Percentiles rank a stretch among this genome's conserved stretches.
Conservation (phyloP, 768 basidiomycete species). For the Crepidotus variabilis region DNA sequence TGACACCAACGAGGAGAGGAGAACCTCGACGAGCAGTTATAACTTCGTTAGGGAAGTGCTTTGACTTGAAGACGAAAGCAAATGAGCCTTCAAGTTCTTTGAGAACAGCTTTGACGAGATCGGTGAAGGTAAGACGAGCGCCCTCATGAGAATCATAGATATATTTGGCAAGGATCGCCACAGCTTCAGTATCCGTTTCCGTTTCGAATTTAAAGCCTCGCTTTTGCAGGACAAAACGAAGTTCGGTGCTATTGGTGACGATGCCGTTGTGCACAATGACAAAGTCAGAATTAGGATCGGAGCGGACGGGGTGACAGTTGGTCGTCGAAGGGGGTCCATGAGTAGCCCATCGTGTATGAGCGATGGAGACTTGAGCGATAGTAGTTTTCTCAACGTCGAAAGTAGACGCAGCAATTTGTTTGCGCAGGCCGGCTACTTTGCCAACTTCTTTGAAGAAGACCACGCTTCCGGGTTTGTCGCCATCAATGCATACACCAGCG, state of each 20-base stretch:
- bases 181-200: constrained; percentile 98
- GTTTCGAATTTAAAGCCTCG: constrained; percentile 91
- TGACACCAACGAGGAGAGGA: constrained; percentile 94
- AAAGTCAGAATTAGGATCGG: constrained; percentile 80
- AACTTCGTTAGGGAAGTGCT: constrained; percentile 92
- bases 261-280: constrained; percentile 98
- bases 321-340: constrained; percentile 84
- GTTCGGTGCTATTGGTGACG: constrained; percentile 89
- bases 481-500: constrained; percentile 88
- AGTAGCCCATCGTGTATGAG: constrained; percentile 99
- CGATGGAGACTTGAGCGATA: constrained; percentile 90
- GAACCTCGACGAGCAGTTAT: constrained; percentile 97
- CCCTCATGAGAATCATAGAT: constrained; percentile 90
- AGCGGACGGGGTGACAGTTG: constrained; percentile 95
- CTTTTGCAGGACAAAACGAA: constrained; percentile 91
- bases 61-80: constrained; percentile 98
- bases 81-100: constrained; percentile 99
- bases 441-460: constrained; percentile 97
- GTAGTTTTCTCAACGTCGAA: constrained; percentile 75
- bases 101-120: constrained; percentile 90
- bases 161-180: constrained; percentile 94
- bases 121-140: constrained; percentile 84
- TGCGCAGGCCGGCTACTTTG: constrained; percentile 90
- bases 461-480: constrained; percentile 75
- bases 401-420: constrained; percentile 72